Percentiles rank a stretch among this genome's conserved stretches.
These are phyloP conservation scores for Aureobasidium leucospermi DNA, from an alignment of 2,329 filamentous ascomycete species.

Conservation along the genomic window DNA sequence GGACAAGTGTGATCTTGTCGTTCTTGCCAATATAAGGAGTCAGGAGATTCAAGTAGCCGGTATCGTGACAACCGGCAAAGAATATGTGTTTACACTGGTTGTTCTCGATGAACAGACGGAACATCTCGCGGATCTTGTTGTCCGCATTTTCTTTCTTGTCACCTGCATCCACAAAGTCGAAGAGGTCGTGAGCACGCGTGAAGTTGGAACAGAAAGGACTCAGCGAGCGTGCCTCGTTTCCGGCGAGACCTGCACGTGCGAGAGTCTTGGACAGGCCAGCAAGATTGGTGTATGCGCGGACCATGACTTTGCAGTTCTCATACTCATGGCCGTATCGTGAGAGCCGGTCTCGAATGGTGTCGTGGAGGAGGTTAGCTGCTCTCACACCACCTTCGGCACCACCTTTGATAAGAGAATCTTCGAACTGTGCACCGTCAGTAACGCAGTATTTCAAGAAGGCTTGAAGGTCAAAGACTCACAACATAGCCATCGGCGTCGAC, in stretches of 20 bases:
- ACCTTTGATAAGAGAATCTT: conserved; percentile 24
- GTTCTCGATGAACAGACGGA: conserved; percentile 49
- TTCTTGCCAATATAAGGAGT: conserved; percentile 44
- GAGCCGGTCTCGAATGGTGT: conserved; percentile 43
- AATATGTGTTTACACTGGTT: conserved; percentile 58
- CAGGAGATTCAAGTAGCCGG: conserved; percentile 50
- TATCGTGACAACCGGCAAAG: conserved; percentile 56
- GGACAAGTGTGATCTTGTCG: conserved; percentile 48
- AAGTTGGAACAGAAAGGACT: conserved; percentile 51
- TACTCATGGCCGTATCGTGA: conserved; percentile 39
- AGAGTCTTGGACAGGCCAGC: conserved; percentile 40
- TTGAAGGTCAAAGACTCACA: background rate
- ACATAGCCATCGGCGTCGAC: conserved; percentile 56
- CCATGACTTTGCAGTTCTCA: conserved; percentile 44
- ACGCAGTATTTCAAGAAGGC: background rate
- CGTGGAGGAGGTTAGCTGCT: conserved; percentile 48
- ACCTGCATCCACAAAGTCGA: conserved; percentile 56
- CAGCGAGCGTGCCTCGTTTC: conserved; percentile 46
- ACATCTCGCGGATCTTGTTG: conserved; percentile 50
- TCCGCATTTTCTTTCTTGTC: conserved; percentile 54
- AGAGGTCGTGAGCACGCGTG: conserved; percentile 49
- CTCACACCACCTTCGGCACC: conserved; percentile 46
- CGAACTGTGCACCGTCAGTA: conserved; percentile 18
- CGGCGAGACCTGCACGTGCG: conserved; percentile 42
- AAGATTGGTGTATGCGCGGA: conserved; percentile 41